Evolutionary conservation across 2,329 filamentous ascomycete species (phyloP), one percentile per base, ranked within the genome.

Genomic region (Nemania sp.): DNA sequence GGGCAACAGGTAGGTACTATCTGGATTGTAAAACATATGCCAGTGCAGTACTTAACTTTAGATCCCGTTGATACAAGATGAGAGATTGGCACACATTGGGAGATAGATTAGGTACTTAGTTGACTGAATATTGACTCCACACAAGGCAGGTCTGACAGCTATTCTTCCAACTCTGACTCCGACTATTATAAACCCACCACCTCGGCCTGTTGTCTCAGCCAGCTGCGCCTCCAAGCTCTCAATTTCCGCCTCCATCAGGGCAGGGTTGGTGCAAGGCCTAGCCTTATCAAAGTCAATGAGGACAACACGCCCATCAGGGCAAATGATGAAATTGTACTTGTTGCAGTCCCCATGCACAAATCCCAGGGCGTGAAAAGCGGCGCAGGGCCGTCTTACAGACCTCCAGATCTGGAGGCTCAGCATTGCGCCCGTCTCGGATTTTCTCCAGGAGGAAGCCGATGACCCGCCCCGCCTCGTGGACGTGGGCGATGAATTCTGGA

Each of bases 381-480:
- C 49, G n/a, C 25, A 66, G 43, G 25, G 49, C 50, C n/a, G 37
- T n/a, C 48, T 62, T 32, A 32, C 65, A 67, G 39, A 37, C 25
- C 40, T 54, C 32, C 18, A 66, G 47, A 56, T 66, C 65, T 12
- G 42, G 25, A 5, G 50, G 20, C 20, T 48, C 43, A 17, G 65
- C 61, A 51, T 42, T 57, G 35, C 61, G 63, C 35, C 61, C 55
- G 20, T 59, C 54, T 6, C 5, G 9, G 11, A 67, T 12, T 12
- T 66, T 62, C 63, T 76, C 74, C 54, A 77, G 67, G 10, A 78
- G 45, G 58, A 80, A 77, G 6, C 77, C 75, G 50, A 79, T 77
- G 13, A 76, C 72, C 37, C 76, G 67, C 1, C 71, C 74, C 2
- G 71, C 63, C 64, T 80, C 77, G 2, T 64, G 72, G 35, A 79